Conservation (phyloP, 345 rosid genomes). For the Brassica incana region DNA sequence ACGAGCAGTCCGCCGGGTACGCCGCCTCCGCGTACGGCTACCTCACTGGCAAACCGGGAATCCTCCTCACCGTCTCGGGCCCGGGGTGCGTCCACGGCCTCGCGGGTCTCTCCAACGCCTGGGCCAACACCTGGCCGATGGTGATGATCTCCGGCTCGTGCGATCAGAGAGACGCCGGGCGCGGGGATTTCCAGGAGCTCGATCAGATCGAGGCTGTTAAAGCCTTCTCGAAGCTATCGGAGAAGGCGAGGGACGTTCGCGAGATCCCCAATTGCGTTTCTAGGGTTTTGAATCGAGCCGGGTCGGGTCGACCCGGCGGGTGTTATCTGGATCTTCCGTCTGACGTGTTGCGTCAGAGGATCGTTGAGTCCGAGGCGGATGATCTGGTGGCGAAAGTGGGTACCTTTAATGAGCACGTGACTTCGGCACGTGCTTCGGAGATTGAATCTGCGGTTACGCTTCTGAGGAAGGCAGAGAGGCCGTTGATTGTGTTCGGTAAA, state of each 20-base stretch:
- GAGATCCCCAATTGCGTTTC: conserved; percentile 78
- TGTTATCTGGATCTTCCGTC: conserved; percentile 89
- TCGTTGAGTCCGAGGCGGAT: conserved; percentile 70
- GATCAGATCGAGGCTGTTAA: conserved; percentile 86
- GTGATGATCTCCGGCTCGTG: conserved; percentile 94
- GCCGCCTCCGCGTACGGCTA: conserved; percentile 97
- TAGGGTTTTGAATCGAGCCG: conserved; percentile 67
- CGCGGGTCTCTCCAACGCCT: conserved; percentile 88
- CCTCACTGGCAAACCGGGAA: conserved; percentile 80
- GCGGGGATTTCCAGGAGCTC: conserved; percentile 95
- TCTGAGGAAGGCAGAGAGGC: conserved; percentile 76
- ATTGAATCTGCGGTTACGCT: conserved; percentile 60
- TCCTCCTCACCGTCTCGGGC: conserved; percentile 89
- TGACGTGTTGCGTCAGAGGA: conserved; percentile 78
- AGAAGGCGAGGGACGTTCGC: conserved; percentile 57
- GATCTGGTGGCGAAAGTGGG: conserved; percentile 45
- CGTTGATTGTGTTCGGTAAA: conserved; percentile 90
- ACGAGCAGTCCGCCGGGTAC: conserved; percentile 98
- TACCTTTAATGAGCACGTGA: conserved; percentile 17
- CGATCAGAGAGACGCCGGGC: conserved; percentile 75
- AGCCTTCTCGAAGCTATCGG: conserved; percentile 73
- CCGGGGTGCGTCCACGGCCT: conserved; percentile 98
- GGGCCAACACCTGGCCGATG: conserved; percentile 88
- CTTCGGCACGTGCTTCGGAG: conserved; percentile 36
- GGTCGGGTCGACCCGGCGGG: conserved; percentile 80